Percentiles rank a stretch among this genome's conserved stretches.
Conservation (phyloP, 805 yeast genomes). For the Zygosaccharomyces gambellarensis region DNA sequence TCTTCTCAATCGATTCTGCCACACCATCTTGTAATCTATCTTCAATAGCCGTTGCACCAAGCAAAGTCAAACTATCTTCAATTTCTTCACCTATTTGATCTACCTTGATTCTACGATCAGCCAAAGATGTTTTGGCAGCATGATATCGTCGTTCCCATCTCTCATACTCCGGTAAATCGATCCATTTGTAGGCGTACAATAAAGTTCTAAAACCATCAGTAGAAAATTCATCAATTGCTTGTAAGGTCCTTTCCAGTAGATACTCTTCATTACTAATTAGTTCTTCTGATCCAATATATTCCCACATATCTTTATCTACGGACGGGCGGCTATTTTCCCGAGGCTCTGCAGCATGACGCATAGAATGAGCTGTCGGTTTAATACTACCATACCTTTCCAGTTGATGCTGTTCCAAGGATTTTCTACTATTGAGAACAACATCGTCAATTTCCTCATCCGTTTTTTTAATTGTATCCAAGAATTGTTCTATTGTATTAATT, state of each 20-base stretch:
- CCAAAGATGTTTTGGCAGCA: conserved; percentile 71
- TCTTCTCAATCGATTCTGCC: conserved; percentile 85
- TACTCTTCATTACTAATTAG: conserved; percentile 67
- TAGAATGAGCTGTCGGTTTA: conserved; percentile 6
- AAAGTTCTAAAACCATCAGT: conserved; percentile 92
- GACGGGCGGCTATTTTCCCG: background rate
- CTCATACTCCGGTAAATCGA: conserved; percentile 53
- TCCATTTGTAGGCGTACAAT: conserved; percentile 73
- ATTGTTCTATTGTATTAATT: conserved; percentile 46
- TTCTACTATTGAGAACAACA: conserved; percentile 49
- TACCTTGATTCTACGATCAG: conserved; percentile 58
- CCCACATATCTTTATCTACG: conserved; percentile 13
- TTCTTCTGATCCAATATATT: conserved; percentile 49
- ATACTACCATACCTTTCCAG: conserved; percentile 44
- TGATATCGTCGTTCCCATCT: conserved; percentile 64
- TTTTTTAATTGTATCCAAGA: conserved; percentile 39
- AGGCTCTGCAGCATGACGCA: background rate
- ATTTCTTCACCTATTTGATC: conserved; percentile 68
- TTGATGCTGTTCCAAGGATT: conserved; percentile 58
- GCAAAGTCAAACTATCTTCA: conserved; percentile 61
- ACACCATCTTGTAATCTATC: conserved; percentile 97
- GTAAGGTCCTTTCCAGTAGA: conserved; percentile 75
- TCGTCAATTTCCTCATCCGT: conserved; percentile 50
- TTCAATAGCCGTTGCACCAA: conserved; percentile 96
- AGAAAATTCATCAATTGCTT: conserved; percentile 90